Evolutionary conservation across 1,284 basidiomycete genomes (phyloP).

Genomic region (Cryptococcus sp.): DNA sequence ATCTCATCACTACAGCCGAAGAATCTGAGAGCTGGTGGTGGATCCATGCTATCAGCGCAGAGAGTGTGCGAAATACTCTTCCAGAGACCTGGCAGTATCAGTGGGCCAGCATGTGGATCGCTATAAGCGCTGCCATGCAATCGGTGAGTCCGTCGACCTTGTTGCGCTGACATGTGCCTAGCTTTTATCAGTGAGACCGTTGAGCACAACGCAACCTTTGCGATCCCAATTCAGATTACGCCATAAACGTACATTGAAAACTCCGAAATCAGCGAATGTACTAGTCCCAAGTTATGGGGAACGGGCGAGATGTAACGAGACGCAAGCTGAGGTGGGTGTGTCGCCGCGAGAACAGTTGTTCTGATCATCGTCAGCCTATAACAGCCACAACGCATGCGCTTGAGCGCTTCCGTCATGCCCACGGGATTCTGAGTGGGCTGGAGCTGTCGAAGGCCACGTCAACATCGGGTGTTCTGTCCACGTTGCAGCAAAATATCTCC

Average conservation of each 20-base stretch:
- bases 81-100: conserved; percentile 22
- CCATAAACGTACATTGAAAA: conserved; percentile 30
- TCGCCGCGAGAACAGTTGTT: too few species aligned
- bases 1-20: conserved; percentile 28
- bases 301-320: conserved; percentile 1
- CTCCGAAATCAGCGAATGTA: neutral
- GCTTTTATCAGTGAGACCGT: conserved; percentile 19
- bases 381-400: too few species aligned
- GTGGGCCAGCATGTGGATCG: conserved; percentile 31
- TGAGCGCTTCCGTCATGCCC: too few species aligned
- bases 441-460: neutral
- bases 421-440: neutral
- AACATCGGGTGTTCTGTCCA: neutral
- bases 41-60: conserved; percentile 21
- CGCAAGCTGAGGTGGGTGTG: too few species aligned
- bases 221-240: conserved; percentile 22
- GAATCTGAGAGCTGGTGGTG: conserved; percentile 43
- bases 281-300: conserved; percentile 12
- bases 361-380: too few species aligned
- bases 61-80: conserved; percentile 1
- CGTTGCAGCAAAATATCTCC: neutral
- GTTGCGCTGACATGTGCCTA: conserved; percentile 4
- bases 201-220: neutral
- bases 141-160: conserved; percentile 28
- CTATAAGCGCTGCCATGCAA: conserved; percentile 28